Base-by-base conservation (phyloP, 148 eudicot species). In the Vaccinium corymbosum region DNA sequence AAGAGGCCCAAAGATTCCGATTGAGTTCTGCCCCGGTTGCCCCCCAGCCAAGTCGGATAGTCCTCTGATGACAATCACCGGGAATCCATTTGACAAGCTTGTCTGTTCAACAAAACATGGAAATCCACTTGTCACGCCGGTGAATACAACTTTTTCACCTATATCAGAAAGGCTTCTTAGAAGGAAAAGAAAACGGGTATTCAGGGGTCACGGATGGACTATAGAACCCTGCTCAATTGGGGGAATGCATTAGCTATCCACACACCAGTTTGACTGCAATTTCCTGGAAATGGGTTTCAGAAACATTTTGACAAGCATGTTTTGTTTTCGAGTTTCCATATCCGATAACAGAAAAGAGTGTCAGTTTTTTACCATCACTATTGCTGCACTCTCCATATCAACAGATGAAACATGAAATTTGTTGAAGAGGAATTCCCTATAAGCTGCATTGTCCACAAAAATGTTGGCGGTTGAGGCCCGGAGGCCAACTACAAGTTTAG, bases 371-470 rank as follows among this genome's bases (percentile, higher is more conserved):
- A 75, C 89, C 89, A 87, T 84, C 4, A 84, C 89, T 3, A 87
- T 84, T 3, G 89, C 84, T 15, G 86, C 20, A 79, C 86, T 84
- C 79, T 87, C 89, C 80, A 46, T 78, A 57, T 87, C 89, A 68
- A 76, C 71, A 2, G 86, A 74, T 38, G 89, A 84, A 48, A 87
- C 82, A 5, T 78, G 72, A 49, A 87, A 87, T 22, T 61, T 84
- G 46, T 76, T 51, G 82, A 75, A 84, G 9, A 87, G 82, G 79
- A 87, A 87, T 3, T 81, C 75, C 22, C 84, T 84, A 32, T 87
- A 84, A 22, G 89, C 76, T 77, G 89, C 89, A 78, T 87, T 87
- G 46, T 87, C 89, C 27, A 87, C 25, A 20, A 87, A 87, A 12
- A 61, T 81, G 73, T 87, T 68, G 62, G 86, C 49, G 6, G 86